These are phyloP conservation scores for Sordaria brevicollis DNA, from an alignment of 495 filamentous ascomycete species.

Conservation along the genomic window DNA sequence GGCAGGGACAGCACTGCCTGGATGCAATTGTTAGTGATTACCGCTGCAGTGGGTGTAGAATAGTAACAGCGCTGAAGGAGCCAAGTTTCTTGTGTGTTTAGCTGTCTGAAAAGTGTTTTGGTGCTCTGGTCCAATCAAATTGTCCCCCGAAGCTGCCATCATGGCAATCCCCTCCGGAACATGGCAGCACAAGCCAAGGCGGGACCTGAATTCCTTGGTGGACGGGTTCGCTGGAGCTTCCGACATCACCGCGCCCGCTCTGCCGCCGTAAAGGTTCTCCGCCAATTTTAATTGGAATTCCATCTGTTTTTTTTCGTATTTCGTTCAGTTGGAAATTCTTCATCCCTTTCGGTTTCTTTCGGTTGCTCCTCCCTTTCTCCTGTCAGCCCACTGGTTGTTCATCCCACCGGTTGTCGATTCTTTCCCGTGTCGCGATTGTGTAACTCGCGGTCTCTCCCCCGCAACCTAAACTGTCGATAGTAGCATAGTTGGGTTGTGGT, in stretches of 20 bases:
- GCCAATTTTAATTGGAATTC: neutral
- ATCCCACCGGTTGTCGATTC: no score
- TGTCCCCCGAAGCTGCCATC: neutral
- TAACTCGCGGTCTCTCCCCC: neutral
- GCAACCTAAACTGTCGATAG: neutral
- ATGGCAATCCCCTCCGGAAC: neutral
- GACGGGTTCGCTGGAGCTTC: neutral
- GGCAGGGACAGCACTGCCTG: neutral
- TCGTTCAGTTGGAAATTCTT: no score
- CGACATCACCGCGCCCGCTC: neutral
- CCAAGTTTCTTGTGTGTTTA: neutral
- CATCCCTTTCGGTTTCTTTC: neutral
- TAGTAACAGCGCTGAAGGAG: neutral
- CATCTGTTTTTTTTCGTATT: neutral
- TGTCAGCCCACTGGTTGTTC: neutral
- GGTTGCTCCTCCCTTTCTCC: neutral
- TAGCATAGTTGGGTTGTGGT: neutral
- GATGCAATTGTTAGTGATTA: neutral
- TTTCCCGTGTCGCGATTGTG: neutral
- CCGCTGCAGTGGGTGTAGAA: no score
- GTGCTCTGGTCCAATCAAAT: neutral
- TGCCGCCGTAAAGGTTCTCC: neutral
- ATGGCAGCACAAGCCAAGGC: neutral
- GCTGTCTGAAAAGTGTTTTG: neutral
- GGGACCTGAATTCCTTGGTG: neutral